These are phyloP conservation scores for Scheffersomyces coipomensis DNA, from an alignment of 805 yeast species.

Conservation along the genomic window DNA sequence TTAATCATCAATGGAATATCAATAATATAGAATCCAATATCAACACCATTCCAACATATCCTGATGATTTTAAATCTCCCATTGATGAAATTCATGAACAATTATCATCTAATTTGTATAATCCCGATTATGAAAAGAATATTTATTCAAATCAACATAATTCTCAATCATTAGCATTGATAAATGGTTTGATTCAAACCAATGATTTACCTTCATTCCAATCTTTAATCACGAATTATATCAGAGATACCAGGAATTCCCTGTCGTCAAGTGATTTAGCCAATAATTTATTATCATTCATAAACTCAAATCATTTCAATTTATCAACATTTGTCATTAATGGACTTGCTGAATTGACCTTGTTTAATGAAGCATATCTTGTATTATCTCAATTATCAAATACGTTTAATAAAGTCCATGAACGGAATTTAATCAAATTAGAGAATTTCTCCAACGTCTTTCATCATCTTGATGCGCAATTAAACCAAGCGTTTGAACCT, in stretches of 20 bases:
- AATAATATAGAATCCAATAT: constrained; percentile 1
- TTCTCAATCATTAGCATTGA: constrained; percentile 18
- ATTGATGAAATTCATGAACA: constrained; percentile 5
- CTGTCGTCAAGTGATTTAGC: constrained; percentile 3
- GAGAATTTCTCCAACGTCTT: constrained; percentile 12
- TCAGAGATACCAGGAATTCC: constrained; percentile 10
- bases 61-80: constrained; percentile 5
- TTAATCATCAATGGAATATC: neutral
- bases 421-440: constrained; percentile 10
- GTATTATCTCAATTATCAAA: constrained; percentile 17
- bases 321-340: constrained; percentile 25
- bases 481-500: neutral
- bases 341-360: constrained; percentile 22
- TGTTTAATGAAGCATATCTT: constrained; percentile 23
- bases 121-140: constrained; percentile 26
- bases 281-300: constrained; percentile 7
- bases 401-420: constrained; percentile 6
- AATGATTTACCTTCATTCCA: constrained; percentile 33
- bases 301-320: constrained; percentile 23
- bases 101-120: constrained; percentile 9
- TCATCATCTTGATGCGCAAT: too few relatives aligned
- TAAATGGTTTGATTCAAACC: constrained; percentile 24
- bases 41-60: neutral
- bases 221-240: constrained; percentile 13
- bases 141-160: constrained; percentile 19